Percentiles rank a stretch among this genome's conserved stretches.
phyloP scores from a whole-genome alignment of 139 green algal genomes.

The Asterochloris erici region DNA sequence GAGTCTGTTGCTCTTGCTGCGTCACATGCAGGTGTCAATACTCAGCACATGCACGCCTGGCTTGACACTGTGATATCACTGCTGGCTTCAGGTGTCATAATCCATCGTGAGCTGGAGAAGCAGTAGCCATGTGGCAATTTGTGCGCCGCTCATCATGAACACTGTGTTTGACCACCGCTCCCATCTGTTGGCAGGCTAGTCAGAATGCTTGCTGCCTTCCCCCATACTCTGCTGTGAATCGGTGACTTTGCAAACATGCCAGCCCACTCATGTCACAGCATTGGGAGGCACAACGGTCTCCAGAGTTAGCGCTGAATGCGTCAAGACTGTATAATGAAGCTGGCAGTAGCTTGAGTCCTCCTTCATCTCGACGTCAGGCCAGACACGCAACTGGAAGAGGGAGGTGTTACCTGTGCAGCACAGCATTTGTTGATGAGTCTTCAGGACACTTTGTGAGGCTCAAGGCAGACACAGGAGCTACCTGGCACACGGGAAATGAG shows the following conservation, averaged over 20 bases:
- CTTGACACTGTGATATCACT: not conserved
- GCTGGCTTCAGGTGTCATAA: not conserved
- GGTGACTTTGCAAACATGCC: not conserved
- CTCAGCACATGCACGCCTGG: not conserved
- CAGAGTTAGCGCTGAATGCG: not conserved
- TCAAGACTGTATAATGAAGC: not conserved
- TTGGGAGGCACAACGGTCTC: not conserved
- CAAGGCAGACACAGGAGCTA: too few relatives aligned
- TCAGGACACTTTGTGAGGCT: too few relatives aligned
- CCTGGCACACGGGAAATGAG: too few relatives aligned
- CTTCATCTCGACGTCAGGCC: too few relatives aligned
- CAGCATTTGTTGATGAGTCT: too few relatives aligned
- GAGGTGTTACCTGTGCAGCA: too few relatives aligned
- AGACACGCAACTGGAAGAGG: too few relatives aligned
- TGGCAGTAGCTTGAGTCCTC: not conserved
- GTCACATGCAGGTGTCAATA: constrained; percentile 9
- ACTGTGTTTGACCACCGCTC: too few relatives aligned
- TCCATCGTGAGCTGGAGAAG: not conserved
- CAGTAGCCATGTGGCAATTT: not conserved
- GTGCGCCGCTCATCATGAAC: not conserved
- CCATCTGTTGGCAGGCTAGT: too few relatives aligned
- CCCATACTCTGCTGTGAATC: not conserved
- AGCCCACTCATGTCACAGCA: not conserved
- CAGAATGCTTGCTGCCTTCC: not conserved
- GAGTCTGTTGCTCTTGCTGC: constrained; percentile 55